phyloP scores from a whole-genome alignment of 2,329 filamentous ascomycete genomes.

The Clarireedia homoeocarpa region DNA sequence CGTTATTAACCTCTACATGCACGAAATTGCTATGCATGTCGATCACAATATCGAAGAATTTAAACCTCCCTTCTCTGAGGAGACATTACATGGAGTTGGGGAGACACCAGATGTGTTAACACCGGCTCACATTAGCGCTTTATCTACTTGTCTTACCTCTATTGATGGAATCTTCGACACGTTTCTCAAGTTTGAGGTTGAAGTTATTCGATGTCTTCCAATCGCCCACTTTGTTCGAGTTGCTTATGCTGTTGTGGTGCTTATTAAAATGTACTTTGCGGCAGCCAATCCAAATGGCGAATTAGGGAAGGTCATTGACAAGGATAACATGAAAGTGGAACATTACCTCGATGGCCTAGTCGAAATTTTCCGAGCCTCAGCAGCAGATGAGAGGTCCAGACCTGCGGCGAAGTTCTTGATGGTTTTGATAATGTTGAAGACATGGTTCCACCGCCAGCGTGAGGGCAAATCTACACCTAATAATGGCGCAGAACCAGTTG shows the following conservation, averaged over 20 bases:
- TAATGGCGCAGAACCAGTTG: not conserved
- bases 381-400: constrained; percentile 54
- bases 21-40: constrained; percentile 51
- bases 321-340: constrained; percentile 56
- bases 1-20: constrained; percentile 47
- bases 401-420: constrained; percentile 64
- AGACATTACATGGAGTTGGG: constrained; percentile 16
- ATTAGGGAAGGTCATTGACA: constrained; percentile 61
- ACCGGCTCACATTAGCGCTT: constrained; percentile 39
- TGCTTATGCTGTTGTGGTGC: constrained; percentile 47
- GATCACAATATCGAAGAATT: constrained; percentile 49
- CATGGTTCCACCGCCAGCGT: constrained; percentile 42
- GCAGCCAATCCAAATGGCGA: constrained; percentile 56
- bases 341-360: constrained; percentile 64
- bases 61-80: constrained; percentile 29
- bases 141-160: constrained; percentile 44
- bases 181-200: constrained; percentile 40
- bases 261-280: constrained; percentile 53
- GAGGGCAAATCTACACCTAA: constrained; percentile 18
- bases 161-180: constrained; percentile 46
- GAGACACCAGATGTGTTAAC: constrained; percentile 20
- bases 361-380: constrained; percentile 56
- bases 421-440: constrained; percentile 61
- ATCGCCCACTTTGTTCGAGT: constrained; percentile 44
- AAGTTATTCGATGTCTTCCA: constrained; percentile 41